Percentiles rank a stretch among this genome's conserved stretches.
These are phyloP conservation scores for Microthyrium microscopicum DNA, from an alignment of 2,329 filamentous ascomycete genomes.

Conservation along the genomic window DNA sequence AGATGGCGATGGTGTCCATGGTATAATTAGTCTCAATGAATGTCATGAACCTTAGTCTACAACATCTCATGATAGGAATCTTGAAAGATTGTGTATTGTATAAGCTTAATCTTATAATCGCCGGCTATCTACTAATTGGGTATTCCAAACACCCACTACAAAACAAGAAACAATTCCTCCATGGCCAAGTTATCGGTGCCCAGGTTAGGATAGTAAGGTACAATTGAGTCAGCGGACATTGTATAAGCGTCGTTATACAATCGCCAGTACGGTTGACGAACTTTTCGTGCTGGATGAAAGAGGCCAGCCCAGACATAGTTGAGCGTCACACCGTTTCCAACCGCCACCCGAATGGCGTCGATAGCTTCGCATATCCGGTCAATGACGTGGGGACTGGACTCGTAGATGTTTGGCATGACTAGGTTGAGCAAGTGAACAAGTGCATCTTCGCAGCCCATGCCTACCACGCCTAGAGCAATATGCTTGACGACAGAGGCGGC, in stretches of 20 bases:
- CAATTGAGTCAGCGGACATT: conserved; percentile 80
- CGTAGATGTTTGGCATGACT: conserved; percentile 91
- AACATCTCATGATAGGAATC: too few species aligned
- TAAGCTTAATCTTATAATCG: too few species aligned
- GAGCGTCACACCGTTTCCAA: conserved; percentile 81
- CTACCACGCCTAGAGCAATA: conserved; percentile 91
- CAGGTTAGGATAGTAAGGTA: conserved; percentile 68
- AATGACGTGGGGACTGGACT: conserved; percentile 95
- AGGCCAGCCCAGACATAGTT: conserved; percentile 98
- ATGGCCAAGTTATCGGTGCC: conserved; percentile 3
- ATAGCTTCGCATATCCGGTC: conserved; percentile 96
- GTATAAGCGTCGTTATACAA: conserved; percentile 97
- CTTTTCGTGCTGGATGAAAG: conserved; percentile 93
- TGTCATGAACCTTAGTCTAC: too few species aligned
- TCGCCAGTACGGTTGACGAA: conserved; percentile 87
- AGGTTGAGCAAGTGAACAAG: conserved; percentile 97
- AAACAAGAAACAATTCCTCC: too few species aligned
- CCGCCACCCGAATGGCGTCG: conserved; percentile 83
- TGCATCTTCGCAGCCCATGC: conserved; percentile 90
- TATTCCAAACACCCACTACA: too few species aligned
- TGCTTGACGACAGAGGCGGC: conserved; percentile 96
- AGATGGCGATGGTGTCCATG: too few species aligned
- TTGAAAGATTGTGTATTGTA: too few species aligned
- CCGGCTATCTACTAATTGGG: too few species aligned
- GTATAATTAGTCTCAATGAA: too few species aligned